phyloP scores from a whole-genome alignment of 2,329 filamentous ascomycete genomes.

The Waltergamsia citrina region DNA sequence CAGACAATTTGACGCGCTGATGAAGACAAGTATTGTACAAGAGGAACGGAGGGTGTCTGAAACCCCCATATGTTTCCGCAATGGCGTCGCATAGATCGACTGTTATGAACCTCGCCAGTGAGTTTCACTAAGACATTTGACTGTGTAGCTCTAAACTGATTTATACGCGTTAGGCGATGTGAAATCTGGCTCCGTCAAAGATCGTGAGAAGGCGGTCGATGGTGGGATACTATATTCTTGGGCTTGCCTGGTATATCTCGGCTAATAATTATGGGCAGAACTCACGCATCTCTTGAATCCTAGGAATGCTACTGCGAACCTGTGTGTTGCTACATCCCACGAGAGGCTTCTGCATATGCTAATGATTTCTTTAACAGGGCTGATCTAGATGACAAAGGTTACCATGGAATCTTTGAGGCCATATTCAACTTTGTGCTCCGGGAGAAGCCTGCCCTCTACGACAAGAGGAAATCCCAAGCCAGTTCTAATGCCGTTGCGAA shows the following conservation, averaged over 20 bases:
- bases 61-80: slow-evolving; percentile 2
- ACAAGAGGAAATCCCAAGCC: slow-evolving; percentile 35
- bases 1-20: too few species aligned
- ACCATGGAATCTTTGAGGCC: slow-evolving; percentile 70
- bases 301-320: slow-evolving; percentile 21
- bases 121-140: slow-evolving; percentile 6
- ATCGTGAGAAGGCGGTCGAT: slow-evolving; percentile 29
- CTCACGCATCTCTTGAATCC: slow-evolving; percentile 27
- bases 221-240: slow-evolving; percentile 15
- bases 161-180: slow-evolving; percentile 18
- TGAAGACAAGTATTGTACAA: too few species aligned
- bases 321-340: slow-evolving; percentile 21
- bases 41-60: too few species aligned
- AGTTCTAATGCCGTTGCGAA: slow-evolving; percentile 37
- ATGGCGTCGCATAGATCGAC: slow-evolving; percentile 23
- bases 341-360: slow-evolving; percentile 4
- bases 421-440: slow-evolving; percentile 60
- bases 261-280: slow-evolving; percentile 14
- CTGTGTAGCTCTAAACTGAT: not conserved
- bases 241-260: not conserved
- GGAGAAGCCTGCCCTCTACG: slow-evolving; percentile 58
- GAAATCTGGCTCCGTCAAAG: slow-evolving; percentile 22
- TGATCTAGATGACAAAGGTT: slow-evolving; percentile 63
- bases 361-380: slow-evolving; percentile 15
- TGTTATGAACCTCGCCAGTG: slow-evolving; percentile 24